Percentiles rank a stretch among this genome's conserved stretches.
Conservation (phyloP, 1,139 yeast genomes). For the Eremothecium gossypii region DNA sequence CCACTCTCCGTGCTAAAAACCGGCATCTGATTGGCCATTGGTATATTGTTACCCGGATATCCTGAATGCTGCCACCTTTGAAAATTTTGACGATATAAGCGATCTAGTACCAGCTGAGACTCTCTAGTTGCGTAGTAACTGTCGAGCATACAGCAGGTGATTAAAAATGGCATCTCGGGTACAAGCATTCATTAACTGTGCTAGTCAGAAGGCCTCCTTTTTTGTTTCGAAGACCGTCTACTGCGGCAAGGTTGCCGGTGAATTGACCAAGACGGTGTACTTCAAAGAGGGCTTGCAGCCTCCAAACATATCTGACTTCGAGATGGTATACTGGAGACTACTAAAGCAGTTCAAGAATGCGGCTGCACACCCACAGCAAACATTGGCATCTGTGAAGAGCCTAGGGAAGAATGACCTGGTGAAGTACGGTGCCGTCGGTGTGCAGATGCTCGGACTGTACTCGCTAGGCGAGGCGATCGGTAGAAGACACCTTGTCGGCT, state of each 20-base stretch:
- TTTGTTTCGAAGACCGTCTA: constrained; percentile 47
- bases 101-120: not conserved
- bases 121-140: too few species aligned
- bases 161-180: constrained; percentile 21
- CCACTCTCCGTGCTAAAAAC: not conserved
- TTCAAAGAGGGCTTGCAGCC: constrained; percentile 90
- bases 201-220: constrained; percentile 18
- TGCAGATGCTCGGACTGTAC: constrained; percentile 85
- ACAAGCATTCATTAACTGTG: constrained; percentile 19
- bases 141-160: not conserved
- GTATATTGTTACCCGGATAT: not conserved
- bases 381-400: constrained; percentile 34
- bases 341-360: constrained; percentile 35
- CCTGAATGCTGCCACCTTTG: not conserved
- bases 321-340: constrained; percentile 57
- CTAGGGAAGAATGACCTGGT: constrained; percentile 49
- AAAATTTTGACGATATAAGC: not conserved
- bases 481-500: constrained; percentile 86
- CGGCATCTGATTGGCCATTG: not conserved
- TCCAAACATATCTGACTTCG: constrained; percentile 72
- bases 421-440: constrained; percentile 65
- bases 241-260: constrained; percentile 87
- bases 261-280: constrained; percentile 83
- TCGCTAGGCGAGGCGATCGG: constrained; percentile 95
- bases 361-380: constrained; percentile 39